These are phyloP conservation scores for Eucalyptus curtisii DNA, from an alignment of 345 rosid species.

Conservation along the genomic window DNA sequence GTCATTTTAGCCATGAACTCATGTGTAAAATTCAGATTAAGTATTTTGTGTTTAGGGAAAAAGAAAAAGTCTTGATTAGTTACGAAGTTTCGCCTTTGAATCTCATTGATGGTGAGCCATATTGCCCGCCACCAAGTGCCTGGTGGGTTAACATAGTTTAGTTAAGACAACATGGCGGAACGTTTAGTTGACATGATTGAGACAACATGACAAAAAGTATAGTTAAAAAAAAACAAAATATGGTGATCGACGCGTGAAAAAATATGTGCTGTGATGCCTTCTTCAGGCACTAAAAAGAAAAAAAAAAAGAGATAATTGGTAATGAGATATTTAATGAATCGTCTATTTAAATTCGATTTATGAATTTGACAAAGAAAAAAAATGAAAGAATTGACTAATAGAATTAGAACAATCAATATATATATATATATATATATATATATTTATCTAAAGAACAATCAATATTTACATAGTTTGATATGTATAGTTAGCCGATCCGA, in stretches of 20 bases:
- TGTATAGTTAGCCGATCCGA: not conserved
- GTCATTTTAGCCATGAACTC: not conserved
- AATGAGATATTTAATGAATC: too few relatives aligned
- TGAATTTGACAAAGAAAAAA: too few relatives aligned
- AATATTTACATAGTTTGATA: not conserved
- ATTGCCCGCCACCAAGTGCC: rapidly evolving
- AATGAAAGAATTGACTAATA: too few relatives aligned
- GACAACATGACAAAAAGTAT: not conserved
- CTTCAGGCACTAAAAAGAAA: not conserved
- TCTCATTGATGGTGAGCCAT: not conserved
- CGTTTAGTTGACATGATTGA: too few relatives aligned
- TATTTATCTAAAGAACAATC: too few relatives aligned
- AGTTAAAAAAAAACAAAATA: not conserved
- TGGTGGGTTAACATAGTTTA: not conserved
- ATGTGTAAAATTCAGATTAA: not conserved
- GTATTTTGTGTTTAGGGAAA: not conserved
- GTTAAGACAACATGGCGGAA: too few relatives aligned
- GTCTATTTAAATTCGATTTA: too few relatives aligned
- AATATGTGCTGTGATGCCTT: too few relatives aligned
- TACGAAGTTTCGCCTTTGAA: not conserved
- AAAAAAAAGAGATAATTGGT: rapidly evolving
- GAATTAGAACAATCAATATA: too few relatives aligned
- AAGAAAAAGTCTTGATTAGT: not conserved
- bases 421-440: too few relatives aligned
- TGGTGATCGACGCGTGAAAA: rapidly evolving